Evolutionary conservation across 2,329 filamentous ascomycete genomes (phyloP), one percentile per base, ranked within the genome.

Genomic region (Zymoseptoria passerinii): DNA sequence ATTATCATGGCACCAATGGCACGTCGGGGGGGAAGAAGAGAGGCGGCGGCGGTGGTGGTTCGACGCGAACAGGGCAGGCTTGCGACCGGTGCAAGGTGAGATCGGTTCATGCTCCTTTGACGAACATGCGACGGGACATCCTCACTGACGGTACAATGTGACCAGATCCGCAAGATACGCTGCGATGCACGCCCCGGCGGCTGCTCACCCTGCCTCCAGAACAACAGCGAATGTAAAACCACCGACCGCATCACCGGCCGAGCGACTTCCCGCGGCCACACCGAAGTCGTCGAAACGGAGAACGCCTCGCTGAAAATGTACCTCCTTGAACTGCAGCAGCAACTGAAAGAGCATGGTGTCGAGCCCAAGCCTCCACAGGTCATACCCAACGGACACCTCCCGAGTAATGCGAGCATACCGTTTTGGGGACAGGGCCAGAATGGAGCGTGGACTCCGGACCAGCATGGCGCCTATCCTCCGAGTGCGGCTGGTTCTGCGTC

Each of bases 161-260:
- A 44, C 18, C 68, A 90, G 87, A 80, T 90, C 58, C 84, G 90
- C 66, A 95, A 95, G 75, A 95, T 95, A 67, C 84, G 89, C 70
- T 95, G 90, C 78, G 90, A 95, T 76, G 87, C 85, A 56, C 79
- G 88, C 48, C 84, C 87, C 29, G 86, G 89, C 65, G 90, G 89
- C 62, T 95, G 90, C 75, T 89, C 88, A 61, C 87, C 89, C 67
- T 95, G 90, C 76, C 77, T 83, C 66, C 85, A 87, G 73, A 88
- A 89, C 70, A 85, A 84, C 63, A 83, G 88, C 66, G 83, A 89
- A 69, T 95, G 90, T 75, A 86, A 83, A 74, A 91, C 91, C 56
- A 95, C 90, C 58, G 90, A 95, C 73, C 85, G 90, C 66, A 90
- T 94, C 69, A 92, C 89, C 3, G 89, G 90, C 59, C 86, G 88